phyloP scores from a whole-genome alignment of 164 flowering plant genomes.

The Vitis labrusca region DNA sequence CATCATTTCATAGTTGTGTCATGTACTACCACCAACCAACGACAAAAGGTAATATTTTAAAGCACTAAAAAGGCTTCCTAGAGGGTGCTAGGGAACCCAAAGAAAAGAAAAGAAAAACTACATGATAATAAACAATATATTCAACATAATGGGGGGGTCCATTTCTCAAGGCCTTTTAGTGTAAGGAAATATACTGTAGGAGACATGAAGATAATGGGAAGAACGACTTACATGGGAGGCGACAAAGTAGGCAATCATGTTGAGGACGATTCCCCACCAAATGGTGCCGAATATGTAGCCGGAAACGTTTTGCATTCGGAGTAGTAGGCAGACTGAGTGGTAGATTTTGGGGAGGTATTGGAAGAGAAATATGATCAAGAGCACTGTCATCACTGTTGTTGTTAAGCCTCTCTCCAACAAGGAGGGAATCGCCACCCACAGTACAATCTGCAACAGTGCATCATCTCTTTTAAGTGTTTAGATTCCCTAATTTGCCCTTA shows the following conservation, averaged over 20 bases:
- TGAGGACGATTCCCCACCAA: conserved; percentile 98
- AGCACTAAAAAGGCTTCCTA: too few species aligned
- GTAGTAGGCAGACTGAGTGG: conserved; percentile 74
- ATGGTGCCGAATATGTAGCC: conserved; percentile 88
- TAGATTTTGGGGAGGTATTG: conserved; percentile 92
- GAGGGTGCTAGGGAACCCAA: too few species aligned
- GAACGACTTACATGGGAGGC: conserved; percentile 72
- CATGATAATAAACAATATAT: too few species aligned
- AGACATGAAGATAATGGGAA: not conserved
- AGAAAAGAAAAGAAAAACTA: too few species aligned
- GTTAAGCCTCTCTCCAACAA: conserved; percentile 57
- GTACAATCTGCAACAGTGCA: conserved; percentile 51
- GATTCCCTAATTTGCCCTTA: too few species aligned
- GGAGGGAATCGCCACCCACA: conserved; percentile 76
- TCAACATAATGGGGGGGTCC: too few species aligned
- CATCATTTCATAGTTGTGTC: too few species aligned
- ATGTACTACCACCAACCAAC: too few species aligned
- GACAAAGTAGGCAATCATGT: conserved; percentile 84
- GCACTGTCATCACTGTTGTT: conserved; percentile 72
- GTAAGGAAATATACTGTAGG: too few species aligned
- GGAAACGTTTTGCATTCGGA: conserved; percentile 74
- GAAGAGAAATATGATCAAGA: conserved; percentile 66
- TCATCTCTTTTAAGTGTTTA: too few species aligned
- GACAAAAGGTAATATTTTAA: too few species aligned
- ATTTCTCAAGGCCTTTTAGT: too few species aligned